A percentile compares a stretch with the other conserved stretches of the same genome.
phyloP scores from a whole-genome alignment of 257 asterid species.

The Schizonepeta tenuifolia region DNA sequence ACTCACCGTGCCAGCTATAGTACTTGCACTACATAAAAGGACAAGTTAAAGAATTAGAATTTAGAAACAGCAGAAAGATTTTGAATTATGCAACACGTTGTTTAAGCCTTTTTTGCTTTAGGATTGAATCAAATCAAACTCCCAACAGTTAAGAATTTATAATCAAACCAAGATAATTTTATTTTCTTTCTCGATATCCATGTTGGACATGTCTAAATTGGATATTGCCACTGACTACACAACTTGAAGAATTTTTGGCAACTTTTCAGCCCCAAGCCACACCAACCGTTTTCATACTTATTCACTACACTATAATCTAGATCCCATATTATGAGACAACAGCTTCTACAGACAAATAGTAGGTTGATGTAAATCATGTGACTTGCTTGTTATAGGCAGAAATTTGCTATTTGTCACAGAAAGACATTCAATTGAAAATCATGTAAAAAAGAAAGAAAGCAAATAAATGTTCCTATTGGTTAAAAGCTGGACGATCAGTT shows the following conservation, averaged over 20 bases:
- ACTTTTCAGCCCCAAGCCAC: neutral
- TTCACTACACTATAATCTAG: constrained; percentile 1
- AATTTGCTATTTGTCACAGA: neutral
- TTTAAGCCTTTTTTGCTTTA: neutral
- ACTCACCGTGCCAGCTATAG: constrained; percentile 79
- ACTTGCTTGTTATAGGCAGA: neutral
- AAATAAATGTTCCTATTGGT: neutral
- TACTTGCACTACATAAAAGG: constrained; percentile 72
- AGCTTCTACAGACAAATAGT: constrained; percentile 11
- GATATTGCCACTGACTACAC: neutral
- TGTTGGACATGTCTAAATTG: constrained; percentile 1
- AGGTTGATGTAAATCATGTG: constrained; percentile 3
- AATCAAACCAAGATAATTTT: constrained; percentile 9
- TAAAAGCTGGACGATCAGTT: neutral
- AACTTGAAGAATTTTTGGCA: neutral
- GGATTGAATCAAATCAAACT: constrained; percentile 20
- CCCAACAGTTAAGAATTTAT: neutral
- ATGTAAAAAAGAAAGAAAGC: neutral
- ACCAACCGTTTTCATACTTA: constrained; percentile 4
- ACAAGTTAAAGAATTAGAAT: constrained; percentile 30
- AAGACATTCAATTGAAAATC: constrained; percentile 18
- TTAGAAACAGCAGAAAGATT: constrained; percentile 33
- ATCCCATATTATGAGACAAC: constrained; percentile 15
- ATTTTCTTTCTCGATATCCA: constrained; percentile 8
- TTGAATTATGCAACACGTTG: constrained; percentile 15